Percentiles rank a stretch among this genome's conserved stretches.
These are phyloP conservation scores for Gnaphalium uliginosum DNA, from an alignment of 129 eudicot species.

Conservation along the genomic window DNA sequence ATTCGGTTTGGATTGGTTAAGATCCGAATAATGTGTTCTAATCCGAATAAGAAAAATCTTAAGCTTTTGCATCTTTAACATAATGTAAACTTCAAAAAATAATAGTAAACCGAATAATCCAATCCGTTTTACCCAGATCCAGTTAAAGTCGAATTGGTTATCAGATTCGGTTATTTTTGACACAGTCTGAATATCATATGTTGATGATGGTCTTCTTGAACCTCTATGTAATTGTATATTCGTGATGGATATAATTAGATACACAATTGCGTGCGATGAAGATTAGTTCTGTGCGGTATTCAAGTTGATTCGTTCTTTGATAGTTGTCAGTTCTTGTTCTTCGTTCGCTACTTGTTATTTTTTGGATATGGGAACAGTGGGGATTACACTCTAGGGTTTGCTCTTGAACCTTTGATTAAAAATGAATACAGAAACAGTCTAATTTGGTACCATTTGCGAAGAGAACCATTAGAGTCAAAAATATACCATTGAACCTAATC, in stretches of 20 bases:
- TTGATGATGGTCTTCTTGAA: too few relatives aligned
- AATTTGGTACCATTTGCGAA: conserved; percentile 15
- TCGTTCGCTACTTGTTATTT: neutral
- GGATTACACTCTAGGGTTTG: neutral
- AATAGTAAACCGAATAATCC: too few relatives aligned
- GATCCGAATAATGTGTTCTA: too few relatives aligned
- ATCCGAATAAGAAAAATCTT: too few relatives aligned
- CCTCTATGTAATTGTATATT: too few relatives aligned
- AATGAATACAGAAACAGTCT: neutral
- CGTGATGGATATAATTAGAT: neutral
- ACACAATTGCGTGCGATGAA: neutral
- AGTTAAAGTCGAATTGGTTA: too few relatives aligned
- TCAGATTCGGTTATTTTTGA: too few relatives aligned
- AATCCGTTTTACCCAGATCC: too few relatives aligned
- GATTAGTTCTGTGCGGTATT: neutral
- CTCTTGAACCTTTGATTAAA: neutral
- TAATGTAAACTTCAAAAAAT: too few relatives aligned
- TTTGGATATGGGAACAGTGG: neutral
- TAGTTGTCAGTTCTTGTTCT: neutral
- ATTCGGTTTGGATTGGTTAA: too few relatives aligned
- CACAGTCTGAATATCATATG: too few relatives aligned
- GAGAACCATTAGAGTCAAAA: conserved; percentile 27
- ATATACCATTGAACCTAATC: conserved; percentile 28
- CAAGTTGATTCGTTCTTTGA: neutral
- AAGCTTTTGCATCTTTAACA: too few relatives aligned